Evolutionary conservation across 768 basidiomycete species (phyloP).

Genomic region (Crepidotus variabilis): DNA sequence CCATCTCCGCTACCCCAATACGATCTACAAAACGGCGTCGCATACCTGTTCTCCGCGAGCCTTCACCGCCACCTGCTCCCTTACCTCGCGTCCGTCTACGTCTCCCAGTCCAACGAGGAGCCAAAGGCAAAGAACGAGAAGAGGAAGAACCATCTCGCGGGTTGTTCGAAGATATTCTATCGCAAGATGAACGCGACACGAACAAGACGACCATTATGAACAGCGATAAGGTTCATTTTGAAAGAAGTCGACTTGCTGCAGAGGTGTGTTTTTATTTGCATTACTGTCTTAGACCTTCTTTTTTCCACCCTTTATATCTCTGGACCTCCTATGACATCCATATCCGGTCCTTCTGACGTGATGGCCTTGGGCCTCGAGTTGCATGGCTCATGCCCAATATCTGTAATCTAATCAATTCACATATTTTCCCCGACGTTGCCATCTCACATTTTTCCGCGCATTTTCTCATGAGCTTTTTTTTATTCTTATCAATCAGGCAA

Average conservation of each 20-base stretch:
- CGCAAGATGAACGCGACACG: conserved; percentile 65
- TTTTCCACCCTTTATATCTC: no score
- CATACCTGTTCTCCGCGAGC: conserved; percentile 23
- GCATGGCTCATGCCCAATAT: not conserved
- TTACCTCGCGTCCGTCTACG: conserved; percentile 49
- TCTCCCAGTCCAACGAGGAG: conserved; percentile 45
- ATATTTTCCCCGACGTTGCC: not conserved
- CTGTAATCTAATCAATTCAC: not conserved
- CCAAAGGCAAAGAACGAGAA: conserved; percentile 68
- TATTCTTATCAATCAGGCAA: conserved; percentile 32
- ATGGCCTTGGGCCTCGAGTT: no score
- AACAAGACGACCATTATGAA: conserved; percentile 59
- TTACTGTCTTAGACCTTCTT: no score
- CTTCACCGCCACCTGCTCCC: conserved; percentile 30
- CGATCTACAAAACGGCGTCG: conserved; percentile 15
- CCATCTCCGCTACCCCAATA: conserved; percentile 8
- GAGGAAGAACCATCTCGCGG: conserved; percentile 54
- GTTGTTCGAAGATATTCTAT: conserved; percentile 83
- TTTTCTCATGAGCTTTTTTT: not conserved
- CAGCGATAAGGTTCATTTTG: conserved; percentile 68
- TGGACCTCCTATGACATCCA: no score
- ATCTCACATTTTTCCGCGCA: no score
- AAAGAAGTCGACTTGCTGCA: conserved; percentile 63
- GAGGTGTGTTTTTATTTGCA: conserved; percentile 51
- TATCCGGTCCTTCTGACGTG: not conserved